Percentiles rank a stretch among this genome's conserved stretches.
Conservation (phyloP, 345 rosid species). For the Mercurialis annua region DNA sequence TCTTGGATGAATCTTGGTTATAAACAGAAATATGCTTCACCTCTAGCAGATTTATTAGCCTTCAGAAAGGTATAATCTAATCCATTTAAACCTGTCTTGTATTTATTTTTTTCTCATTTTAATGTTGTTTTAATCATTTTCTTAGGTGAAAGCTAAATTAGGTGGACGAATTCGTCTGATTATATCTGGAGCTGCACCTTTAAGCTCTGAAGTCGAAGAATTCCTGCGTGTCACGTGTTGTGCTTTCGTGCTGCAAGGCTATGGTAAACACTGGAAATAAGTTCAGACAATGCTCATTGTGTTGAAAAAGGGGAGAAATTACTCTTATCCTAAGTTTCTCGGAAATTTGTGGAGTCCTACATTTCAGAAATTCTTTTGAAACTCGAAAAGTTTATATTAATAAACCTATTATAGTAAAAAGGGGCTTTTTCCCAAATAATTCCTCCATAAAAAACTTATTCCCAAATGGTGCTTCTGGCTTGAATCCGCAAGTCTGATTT, state of each 20-base stretch:
- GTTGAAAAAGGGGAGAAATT: neutral
- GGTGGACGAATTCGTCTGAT: slow-evolving; percentile 84
- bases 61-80: slow-evolving; percentile 72
- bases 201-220: slow-evolving; percentile 83
- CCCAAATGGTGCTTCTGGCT: no score
- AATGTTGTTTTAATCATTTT: slow-evolving; percentile 8
- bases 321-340: neutral
- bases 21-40: slow-evolving; percentile 74
- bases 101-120: neutral
- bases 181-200: slow-evolving; percentile 90
- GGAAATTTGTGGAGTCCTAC: no score
- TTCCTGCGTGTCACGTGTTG: slow-evolving; percentile 92
- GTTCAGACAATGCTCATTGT: neutral
- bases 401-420: no score
- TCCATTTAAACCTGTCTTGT: neutral
- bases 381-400: no score
- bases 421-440: no score
- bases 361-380: no score
- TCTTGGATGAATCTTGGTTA: slow-evolving; percentile 84
- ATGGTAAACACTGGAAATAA: slow-evolving; percentile 51
- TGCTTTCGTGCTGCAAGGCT: slow-evolving; percentile 80
- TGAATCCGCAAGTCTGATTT: no score
- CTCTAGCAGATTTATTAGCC: slow-evolving; percentile 81
- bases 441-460: no score
- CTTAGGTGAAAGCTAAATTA: slow-evolving; percentile 76